These are phyloP conservation scores for Obelidium mucronatum DNA, from an alignment of 192 early-diverging fungal genomes.

Conservation along the genomic window DNA sequence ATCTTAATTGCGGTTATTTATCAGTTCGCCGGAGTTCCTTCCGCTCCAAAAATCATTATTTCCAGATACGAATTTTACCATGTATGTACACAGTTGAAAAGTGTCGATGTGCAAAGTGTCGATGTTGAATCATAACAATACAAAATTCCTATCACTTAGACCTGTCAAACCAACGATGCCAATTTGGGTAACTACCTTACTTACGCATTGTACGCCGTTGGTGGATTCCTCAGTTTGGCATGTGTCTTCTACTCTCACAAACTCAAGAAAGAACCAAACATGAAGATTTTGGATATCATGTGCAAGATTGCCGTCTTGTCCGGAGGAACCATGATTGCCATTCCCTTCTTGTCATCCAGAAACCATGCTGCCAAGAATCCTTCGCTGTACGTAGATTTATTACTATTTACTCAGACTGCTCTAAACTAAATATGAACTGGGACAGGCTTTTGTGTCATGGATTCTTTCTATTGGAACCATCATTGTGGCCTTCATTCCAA, in stretches of 20 bases:
- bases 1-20: slow-evolving; percentile 18
- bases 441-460: slow-evolving; percentile 23
- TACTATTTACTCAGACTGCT: slow-evolving; percentile 1
- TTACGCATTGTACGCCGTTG: slow-evolving; percentile 19
- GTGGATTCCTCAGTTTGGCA: slow-evolving; percentile 11
- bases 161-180: slow-evolving; percentile 3
- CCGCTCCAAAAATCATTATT: not conserved
- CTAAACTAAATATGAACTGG: not conserved
- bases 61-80: slow-evolving; percentile 17
- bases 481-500: slow-evolving; percentile 4
- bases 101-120: not conserved
- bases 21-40: not conserved
- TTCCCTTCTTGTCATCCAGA: slow-evolving; percentile 21
- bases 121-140: not conserved
- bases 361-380: slow-evolving; percentile 16
- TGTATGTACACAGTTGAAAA: not conserved
- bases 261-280: slow-evolving; percentile 1
- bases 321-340: slow-evolving; percentile 13
- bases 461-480: slow-evolving; percentile 12
- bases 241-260: slow-evolving; percentile 16
- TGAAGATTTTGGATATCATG: slow-evolving; percentile 16
- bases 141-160: not conserved
- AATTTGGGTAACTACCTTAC: slow-evolving; percentile 12
- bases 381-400: too few relatives aligned
- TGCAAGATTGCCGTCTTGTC: slow-evolving; percentile 27